These are phyloP conservation scores for Oenanthe javanica DNA, from an alignment of 140 eudicot species.

Conservation along the genomic window DNA sequence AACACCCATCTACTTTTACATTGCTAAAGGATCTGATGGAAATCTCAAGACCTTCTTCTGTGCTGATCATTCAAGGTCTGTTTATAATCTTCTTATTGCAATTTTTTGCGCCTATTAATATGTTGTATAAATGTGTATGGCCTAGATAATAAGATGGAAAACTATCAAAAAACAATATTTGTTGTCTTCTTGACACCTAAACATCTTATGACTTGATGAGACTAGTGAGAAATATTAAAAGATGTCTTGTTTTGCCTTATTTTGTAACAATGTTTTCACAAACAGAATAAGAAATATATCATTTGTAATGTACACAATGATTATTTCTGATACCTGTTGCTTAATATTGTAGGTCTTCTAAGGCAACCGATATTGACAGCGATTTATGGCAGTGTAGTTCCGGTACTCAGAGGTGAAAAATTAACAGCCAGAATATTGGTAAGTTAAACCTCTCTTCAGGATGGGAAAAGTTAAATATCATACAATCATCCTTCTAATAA, in stretches of 20 bases:
- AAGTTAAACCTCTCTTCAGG: neutral
- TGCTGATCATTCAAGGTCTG: slow-evolving; percentile 55
- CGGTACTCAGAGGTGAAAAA: slow-evolving; percentile 49
- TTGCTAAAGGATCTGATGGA: slow-evolving; percentile 51
- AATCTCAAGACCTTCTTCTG: slow-evolving; percentile 60
- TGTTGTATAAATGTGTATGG: too few species aligned
- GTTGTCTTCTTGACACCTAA: too few species aligned
- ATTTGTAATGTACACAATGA: neutral
- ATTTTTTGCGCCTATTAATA: neutral
- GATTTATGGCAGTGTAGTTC: slow-evolving; percentile 32
- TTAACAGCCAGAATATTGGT: slow-evolving; percentile 48
- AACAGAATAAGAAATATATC: too few species aligned
- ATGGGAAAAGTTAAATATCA: neutral
- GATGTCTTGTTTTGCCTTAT: neutral
- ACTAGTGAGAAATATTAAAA: neutral
- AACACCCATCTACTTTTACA: slow-evolving; percentile 74
- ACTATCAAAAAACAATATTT: too few species aligned
- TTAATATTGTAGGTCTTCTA: slow-evolving; percentile 7
- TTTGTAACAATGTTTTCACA: neutral
- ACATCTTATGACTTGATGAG: slow-evolving; percentile 11
- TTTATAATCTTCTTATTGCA: neutral
- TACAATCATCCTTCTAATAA: neutral
- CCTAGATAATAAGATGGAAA: too few species aligned
- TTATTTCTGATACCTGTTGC: neutral
- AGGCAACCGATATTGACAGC: slow-evolving; percentile 12